Conservation (phyloP, 345 rosid species). For the Dimocarpus longan region DNA sequence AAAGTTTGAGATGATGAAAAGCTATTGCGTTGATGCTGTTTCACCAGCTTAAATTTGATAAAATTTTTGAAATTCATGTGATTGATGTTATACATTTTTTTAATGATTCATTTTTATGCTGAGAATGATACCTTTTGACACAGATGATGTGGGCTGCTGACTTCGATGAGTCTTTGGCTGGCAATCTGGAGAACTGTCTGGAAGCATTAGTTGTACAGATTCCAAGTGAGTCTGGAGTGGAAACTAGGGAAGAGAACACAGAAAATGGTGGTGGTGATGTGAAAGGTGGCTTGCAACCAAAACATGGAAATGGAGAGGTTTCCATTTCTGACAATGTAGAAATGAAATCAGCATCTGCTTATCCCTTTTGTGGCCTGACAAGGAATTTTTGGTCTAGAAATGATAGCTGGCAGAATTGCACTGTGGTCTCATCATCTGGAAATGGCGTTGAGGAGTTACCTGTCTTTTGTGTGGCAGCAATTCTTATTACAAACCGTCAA, state of each 20-base stretch:
- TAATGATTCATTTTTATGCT: neutral
- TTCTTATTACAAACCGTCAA: constrained; percentile 83
- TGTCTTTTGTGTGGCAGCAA: constrained; percentile 90
- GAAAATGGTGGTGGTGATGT: constrained; percentile 43
- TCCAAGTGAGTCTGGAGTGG: constrained; percentile 49
- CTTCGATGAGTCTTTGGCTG: constrained; percentile 61
- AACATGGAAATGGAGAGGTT: constrained; percentile 45
- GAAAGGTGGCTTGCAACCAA: constrained; percentile 45
- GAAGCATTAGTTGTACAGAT: constrained; percentile 67
- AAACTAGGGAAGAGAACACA: constrained; percentile 42
- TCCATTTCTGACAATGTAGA: constrained; percentile 42
- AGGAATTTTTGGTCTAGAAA: constrained; percentile 68
- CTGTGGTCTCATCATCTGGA: constrained; percentile 51
- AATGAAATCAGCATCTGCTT: constrained; percentile 52
- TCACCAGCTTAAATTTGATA: neutral
- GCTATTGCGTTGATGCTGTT: neutral
- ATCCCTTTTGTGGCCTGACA: constrained; percentile 78
- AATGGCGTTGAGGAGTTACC: constrained; percentile 74
- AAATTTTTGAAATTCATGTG: neutral
- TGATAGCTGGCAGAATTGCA: constrained; percentile 51
- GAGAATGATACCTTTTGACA: constrained; percentile 27
- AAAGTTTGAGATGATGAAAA: neutral
- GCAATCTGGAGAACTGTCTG: constrained; percentile 65
- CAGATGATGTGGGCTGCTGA: constrained; percentile 99
- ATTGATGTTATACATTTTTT: neutral